Conservation (phyloP, 2,329 filamentous ascomycete genomes). For the Stromatinia cepivora region DNA sequence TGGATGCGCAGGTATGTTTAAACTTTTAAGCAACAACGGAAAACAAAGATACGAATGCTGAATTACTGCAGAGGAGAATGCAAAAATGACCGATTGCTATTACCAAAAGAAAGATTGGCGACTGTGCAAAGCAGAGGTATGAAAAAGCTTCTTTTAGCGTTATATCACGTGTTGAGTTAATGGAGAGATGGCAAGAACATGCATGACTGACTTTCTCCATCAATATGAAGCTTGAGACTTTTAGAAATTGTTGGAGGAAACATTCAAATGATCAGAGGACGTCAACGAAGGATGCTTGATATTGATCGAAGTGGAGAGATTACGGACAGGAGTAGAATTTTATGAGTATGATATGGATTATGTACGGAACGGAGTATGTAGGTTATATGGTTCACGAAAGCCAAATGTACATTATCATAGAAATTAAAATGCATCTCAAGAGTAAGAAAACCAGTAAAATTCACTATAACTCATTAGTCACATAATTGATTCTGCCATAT, state of each 20-base stretch:
- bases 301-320: neutral
- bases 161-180: conserved; percentile 9
- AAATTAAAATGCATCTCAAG: neutral
- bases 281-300: conserved; percentile 65
- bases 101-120: conserved; percentile 97
- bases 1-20: conserved; percentile 76
- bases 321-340: neutral
- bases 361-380: too few species aligned
- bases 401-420: neutral
- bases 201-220: conserved; percentile 26
- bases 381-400: neutral
- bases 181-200: neutral
- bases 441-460: neutral
- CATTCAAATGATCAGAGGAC: conserved; percentile 87
- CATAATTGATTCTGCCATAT: neutral
- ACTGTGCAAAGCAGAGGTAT: conserved; percentile 80
- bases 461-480: neutral
- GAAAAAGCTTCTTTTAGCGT: conserved; percentile 31
- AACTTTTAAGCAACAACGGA: neutral
- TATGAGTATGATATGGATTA: neutral
- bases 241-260: conserved; percentile 87
- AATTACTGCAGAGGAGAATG: conserved; percentile 70
- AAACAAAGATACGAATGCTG: neutral
- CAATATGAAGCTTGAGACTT: conserved; percentile 74
- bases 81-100: conserved; percentile 91